These are phyloP conservation scores for Tetrapisispora iriomotensis DNA, from an alignment of 805 yeast species.

Conservation along the genomic window DNA sequence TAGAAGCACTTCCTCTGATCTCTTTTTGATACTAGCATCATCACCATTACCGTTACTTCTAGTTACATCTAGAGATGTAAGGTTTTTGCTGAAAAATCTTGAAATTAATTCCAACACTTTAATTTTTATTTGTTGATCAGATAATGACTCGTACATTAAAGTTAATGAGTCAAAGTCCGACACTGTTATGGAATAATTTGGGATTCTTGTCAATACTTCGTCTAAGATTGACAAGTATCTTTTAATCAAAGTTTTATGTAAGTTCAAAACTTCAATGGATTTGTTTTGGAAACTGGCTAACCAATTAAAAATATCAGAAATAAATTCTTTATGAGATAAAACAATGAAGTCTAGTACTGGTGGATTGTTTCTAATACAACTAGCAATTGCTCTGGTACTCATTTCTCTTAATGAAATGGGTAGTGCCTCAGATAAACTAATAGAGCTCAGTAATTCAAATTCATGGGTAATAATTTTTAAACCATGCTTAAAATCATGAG, in stretches of 20 bases:
- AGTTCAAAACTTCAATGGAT: constrained; percentile 1
- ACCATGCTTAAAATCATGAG: constrained; percentile 62
- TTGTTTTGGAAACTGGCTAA: background rate
- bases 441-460: constrained; percentile 13
- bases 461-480: constrained; percentile 32
- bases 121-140: constrained; percentile 19
- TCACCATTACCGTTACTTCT: constrained; percentile 2
- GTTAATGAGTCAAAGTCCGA: constrained; percentile 13
- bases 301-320: background rate
- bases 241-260: constrained; percentile 10
- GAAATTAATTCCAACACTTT: constrained; percentile 25
- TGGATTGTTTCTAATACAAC: constrained; percentile 66
- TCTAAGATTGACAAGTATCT: constrained; percentile 24
- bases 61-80: too few relatives aligned
- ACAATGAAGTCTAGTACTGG: constrained; percentile 39
- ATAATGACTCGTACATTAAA: constrained; percentile 9
- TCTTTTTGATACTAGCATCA: constrained; percentile 2
- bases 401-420: constrained; percentile 35
- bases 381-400: constrained; percentile 50
- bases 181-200: constrained; percentile 6
- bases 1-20: constrained; percentile 6
- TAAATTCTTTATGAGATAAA: constrained; percentile 24
- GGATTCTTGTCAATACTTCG: constrained; percentile 13
- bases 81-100: constrained; percentile 8
- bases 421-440: constrained; percentile 11